phyloP scores from a whole-genome alignment of 2,329 filamentous ascomycete genomes.

The Fusarium circinatum region DNA sequence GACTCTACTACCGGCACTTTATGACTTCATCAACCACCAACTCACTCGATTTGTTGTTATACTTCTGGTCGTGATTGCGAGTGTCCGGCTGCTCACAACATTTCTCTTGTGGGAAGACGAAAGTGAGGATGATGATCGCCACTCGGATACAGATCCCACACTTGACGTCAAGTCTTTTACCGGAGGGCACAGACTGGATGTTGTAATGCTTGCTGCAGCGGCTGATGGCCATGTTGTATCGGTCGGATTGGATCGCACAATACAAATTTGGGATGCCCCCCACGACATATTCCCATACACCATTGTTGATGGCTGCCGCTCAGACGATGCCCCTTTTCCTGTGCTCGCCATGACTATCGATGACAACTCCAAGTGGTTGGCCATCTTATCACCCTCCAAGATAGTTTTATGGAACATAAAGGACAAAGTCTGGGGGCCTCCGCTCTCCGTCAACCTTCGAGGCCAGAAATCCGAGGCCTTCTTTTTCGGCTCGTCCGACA shows the following conservation, averaged over 20 bases:
- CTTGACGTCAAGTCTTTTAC: conserved; percentile 70
- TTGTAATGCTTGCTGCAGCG: conserved; percentile 72
- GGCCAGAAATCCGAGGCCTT: conserved; percentile 70
- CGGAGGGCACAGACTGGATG: conserved; percentile 74
- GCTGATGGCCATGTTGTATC: conserved; percentile 73
- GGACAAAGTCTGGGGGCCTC: conserved; percentile 66
- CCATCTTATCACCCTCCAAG: conserved; percentile 68
- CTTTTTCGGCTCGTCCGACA: conserved; percentile 65
- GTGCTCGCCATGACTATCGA: conserved; percentile 73
- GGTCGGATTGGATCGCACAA: conserved; percentile 74
- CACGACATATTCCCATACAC: conserved; percentile 55
- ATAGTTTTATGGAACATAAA: conserved; percentile 72
- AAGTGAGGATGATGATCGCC: conserved; percentile 56
- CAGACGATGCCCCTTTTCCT: conserved; percentile 62
- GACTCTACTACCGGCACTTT: conserved; percentile 53
- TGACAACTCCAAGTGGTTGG: conserved; percentile 71
- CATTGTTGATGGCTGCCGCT: conserved; percentile 53
- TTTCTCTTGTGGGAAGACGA: conserved; percentile 77
- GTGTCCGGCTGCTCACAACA: conserved; percentile 76
- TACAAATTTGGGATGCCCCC: conserved; percentile 73
- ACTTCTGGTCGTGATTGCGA: conserved; percentile 70
- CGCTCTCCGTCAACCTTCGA: conserved; percentile 59
- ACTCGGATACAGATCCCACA: conserved; percentile 57
- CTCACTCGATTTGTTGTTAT: conserved; percentile 69
- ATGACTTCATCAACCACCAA: conserved; percentile 74